Evolutionary conservation across 78 protist species (phyloP).

Genomic region (Dictyostelium capitatum): DNA sequence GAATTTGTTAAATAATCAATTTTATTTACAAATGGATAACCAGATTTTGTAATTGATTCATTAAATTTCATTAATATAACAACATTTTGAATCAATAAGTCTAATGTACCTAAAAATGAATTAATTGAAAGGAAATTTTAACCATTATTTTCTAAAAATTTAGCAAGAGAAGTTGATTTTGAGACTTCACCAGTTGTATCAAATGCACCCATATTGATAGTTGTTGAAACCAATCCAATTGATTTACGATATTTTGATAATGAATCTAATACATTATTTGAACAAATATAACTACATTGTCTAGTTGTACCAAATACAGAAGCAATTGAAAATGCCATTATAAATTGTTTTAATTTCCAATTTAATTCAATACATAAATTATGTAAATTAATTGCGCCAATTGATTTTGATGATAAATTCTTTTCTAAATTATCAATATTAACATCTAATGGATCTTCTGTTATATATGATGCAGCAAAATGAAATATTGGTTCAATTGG

Average conservation of each 20-base stretch:
- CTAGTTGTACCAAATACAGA: slow-evolving; percentile 33
- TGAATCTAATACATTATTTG: slow-evolving; percentile 81
- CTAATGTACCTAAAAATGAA: background rate
- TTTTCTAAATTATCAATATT: background rate
- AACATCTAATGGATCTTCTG: background rate
- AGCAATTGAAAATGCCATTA: slow-evolving; percentile 60
- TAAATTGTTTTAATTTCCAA: slow-evolving; percentile 40
- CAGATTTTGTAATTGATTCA: too few relatives aligned
- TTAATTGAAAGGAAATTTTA: too few relatives aligned
- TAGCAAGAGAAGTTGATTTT: background rate
- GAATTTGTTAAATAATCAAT: too few relatives aligned
- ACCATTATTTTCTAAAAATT: background rate
- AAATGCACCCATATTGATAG: slow-evolving; percentile 73
- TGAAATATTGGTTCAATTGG: slow-evolving; percentile 1
- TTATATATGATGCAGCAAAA: background rate
- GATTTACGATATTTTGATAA: slow-evolving; percentile 37
- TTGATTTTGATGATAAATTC: slow-evolving; percentile 33
- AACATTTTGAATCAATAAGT: background rate
- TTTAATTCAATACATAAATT: background rate
- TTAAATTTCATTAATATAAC: too few relatives aligned
- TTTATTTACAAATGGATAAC: too few relatives aligned
- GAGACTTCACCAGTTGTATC: slow-evolving; percentile 14
- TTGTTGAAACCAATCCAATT: slow-evolving; percentile 26
- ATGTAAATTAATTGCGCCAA: slow-evolving; percentile 84
- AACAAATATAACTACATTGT: slow-evolving; percentile 78